Base-by-base conservation (phyloP, 1,284 basidiomycete species). In the Moniliophthora roreri region DNA sequence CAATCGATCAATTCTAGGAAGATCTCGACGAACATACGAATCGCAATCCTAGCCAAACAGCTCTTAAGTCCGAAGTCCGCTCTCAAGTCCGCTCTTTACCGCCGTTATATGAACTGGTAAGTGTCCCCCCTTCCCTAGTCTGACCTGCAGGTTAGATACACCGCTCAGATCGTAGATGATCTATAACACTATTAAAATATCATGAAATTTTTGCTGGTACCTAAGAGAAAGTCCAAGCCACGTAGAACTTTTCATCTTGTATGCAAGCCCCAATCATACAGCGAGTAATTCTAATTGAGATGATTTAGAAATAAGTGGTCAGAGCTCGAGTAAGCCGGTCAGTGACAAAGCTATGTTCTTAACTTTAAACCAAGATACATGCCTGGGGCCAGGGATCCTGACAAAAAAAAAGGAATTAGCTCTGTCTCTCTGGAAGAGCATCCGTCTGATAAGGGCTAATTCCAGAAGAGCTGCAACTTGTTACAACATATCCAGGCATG, bases 151-250 rank as follows among this genome's bases (percentile, higher is more conserved):
- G 11, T 32, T 32, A 6, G 18, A n/a, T n/a, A 23, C 42, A 6
- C 28, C 28, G 28, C 28, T 32, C 11, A 32, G 11, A 32, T 32
- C 28, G 28, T 32, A 56, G 34, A 47, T 32, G 23, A 56, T 50
- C 11, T 50, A 35, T 24, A 50, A 52, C 6, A 36, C 28, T 4
- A 35, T 28, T 5, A 47, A 21, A 58, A 58, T 23, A 47, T n/a
- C n/a, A n/a, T 53, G 51, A 58, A 58, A 15, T 23, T 47, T 15
- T 53, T 36, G 20, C 55, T 40, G 51, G 34, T 51, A 38, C 9
- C 51, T 28, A 3, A 58, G 55, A n/a, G 13, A 42, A 11, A 21
- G n/a, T 5, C 26, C 15, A 51, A 7, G 4, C 16, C 28, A 32
- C 28, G 28, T 32, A 32, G 7, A 32, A 6, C 11, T 32, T 32